Conservation (phyloP, 148 eudicot species). For the Rhododendron mucronatum region DNA sequence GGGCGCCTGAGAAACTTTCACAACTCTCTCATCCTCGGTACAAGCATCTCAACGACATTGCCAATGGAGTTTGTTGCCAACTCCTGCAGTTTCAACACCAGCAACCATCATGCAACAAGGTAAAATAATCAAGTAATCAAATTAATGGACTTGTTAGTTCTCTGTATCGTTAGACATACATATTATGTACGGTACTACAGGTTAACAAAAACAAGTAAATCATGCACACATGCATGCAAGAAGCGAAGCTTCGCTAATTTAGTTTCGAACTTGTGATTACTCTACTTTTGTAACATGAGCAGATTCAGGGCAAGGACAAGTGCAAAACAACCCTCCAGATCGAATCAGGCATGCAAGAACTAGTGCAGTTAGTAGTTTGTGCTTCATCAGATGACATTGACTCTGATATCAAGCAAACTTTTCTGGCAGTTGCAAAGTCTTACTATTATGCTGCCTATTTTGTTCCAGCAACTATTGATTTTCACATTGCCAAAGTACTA, state of each 20-base stretch:
- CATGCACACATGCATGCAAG: too few relatives aligned
- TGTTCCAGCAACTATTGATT: constrained; percentile 28
- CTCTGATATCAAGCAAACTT: constrained; percentile 39
- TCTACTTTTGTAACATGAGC: background rate
- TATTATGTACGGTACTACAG: too few relatives aligned
- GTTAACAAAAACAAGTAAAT: too few relatives aligned
- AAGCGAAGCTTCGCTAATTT: background rate
- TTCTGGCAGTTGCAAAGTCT: constrained; percentile 46
- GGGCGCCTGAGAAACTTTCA: background rate
- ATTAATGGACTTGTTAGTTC: background rate
- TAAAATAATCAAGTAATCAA: background rate
- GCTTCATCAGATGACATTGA: constrained; percentile 32
- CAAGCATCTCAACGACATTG: constrained; percentile 27
- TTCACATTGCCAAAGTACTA: constrained; percentile 63
- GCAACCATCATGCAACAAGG: background rate
- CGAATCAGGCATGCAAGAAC: constrained; percentile 50
- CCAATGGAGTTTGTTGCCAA: constrained; percentile 40
- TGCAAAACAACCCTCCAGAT: constrained; percentile 15
- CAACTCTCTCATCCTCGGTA: constrained; percentile 27
- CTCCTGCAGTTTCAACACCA: constrained; percentile 30
- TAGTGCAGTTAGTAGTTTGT: constrained; percentile 43
- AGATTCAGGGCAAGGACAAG: constrained; percentile 20
- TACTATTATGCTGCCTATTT: constrained; percentile 58
- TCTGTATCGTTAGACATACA: too few relatives aligned
- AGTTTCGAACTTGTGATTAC: background rate